These are phyloP conservation scores for Acer yangbiense DNA, from an alignment of 345 rosid genomes.

Conservation along the genomic window DNA sequence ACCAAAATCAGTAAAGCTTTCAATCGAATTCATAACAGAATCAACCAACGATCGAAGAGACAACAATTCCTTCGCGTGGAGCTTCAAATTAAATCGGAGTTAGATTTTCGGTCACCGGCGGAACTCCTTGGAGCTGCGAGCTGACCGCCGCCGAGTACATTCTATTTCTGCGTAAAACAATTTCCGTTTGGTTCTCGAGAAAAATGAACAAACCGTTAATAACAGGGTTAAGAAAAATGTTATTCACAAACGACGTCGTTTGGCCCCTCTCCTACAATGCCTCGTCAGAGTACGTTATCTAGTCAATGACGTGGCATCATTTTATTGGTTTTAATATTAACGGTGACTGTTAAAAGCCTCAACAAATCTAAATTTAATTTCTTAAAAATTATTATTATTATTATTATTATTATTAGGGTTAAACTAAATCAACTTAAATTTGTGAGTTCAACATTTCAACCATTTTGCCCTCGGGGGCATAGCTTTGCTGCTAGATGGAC, in stretches of 20 bases:
- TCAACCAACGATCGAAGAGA: constrained; percentile 32
- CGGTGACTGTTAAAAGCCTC: constrained; percentile 8
- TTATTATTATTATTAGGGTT: too few relatives aligned
- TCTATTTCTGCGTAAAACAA: too few relatives aligned
- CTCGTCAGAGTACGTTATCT: neutral
- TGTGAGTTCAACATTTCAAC: too few relatives aligned
- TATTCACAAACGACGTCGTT: neutral
- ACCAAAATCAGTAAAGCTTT: constrained; percentile 27
- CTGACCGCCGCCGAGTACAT: too few relatives aligned
- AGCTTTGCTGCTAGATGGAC: too few relatives aligned
- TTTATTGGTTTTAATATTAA: neutral
- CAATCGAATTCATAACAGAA: constrained; percentile 32
- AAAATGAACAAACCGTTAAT: too few relatives aligned
- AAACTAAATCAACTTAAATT: too few relatives aligned
- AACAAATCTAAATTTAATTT: neutral
- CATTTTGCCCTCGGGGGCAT: too few relatives aligned
- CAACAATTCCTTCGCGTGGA: constrained; percentile 20
- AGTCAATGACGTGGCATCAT: neutral
- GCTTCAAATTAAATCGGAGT: too few relatives aligned
- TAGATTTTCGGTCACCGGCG: neutral
- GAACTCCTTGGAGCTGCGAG: neutral
- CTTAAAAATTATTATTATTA: too few relatives aligned
- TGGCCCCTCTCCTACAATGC: neutral
- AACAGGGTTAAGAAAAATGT: too few relatives aligned
- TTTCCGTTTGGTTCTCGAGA: too few relatives aligned